Conservation (phyloP, 1,284 basidiomycete genomes). For the Marasmius tenuissimus region DNA sequence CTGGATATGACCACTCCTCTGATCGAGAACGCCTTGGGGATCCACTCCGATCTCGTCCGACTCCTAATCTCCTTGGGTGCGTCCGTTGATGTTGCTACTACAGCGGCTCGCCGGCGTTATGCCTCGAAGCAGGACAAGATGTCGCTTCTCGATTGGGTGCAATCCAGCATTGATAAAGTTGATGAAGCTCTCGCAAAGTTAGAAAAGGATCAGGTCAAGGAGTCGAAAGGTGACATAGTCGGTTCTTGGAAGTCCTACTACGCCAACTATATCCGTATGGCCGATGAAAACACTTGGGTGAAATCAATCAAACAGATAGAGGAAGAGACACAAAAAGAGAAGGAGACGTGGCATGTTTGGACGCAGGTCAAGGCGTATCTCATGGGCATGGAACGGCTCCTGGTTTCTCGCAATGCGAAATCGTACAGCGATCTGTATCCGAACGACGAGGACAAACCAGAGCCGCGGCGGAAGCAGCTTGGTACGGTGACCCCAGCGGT, state of each 20-base stretch:
- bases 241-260: background rate
- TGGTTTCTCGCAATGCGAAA: constrained; percentile 42
- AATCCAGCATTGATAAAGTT: constrained; percentile 26
- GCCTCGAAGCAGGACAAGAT: constrained; percentile 17
- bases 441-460: constrained; percentile 7
- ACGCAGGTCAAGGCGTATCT: constrained; percentile 32
- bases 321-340: background rate
- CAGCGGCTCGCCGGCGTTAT: constrained; percentile 19
- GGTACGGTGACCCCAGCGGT: background rate
- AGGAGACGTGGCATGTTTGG: background rate
- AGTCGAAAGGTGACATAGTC: constrained; percentile 12
- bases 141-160: constrained; percentile 43
- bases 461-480: background rate
- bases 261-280: background rate
- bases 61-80: constrained; percentile 45
- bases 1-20: constrained; percentile 31
- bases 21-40: constrained; percentile 40
- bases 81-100: constrained; percentile 34
- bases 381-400: constrained; percentile 31
- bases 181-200: constrained; percentile 19
- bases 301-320: background rate
- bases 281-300: background rate
- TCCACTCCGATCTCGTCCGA: constrained; percentile 39
- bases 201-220: constrained; percentile 26
- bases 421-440: constrained; percentile 41